Evolutionary conservation across 2,329 filamentous ascomycete species (phyloP), one percentile per base, ranked within the genome.

Genomic region (Aspergillus fijiensis): DNA sequence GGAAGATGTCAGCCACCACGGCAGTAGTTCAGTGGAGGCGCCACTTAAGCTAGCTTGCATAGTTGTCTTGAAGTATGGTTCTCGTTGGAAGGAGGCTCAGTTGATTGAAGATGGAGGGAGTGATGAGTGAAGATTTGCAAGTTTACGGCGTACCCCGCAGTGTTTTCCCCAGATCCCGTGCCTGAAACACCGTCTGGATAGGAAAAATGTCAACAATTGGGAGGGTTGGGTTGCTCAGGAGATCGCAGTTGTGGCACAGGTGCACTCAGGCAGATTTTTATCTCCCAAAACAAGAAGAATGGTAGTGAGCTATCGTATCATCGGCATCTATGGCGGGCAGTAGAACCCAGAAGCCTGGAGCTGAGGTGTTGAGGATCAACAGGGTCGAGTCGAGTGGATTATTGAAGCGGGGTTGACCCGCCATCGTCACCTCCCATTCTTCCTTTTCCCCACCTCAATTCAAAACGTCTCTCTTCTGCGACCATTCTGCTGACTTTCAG

Each of bases 121-220:
- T 31, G 35, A 45, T 42, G 33, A 21, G 31, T 42, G 51, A 42
- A 9, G 51, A 10, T 10, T 39, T 25, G 21, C 27, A 11, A 47
- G 16, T 35, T 35, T 42, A 7, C 39, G 31, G 33, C 33, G 31
- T 45, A 42, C 51, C 51, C 51, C 51, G 51, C 51, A 53, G 49
- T 23, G 21, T 51, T 45, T 29, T 53, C 51, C 51, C 51, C 51
- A 39, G 33, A 53, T 53, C 51, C 51, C 51, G 51, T 53, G 51
- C 21, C 33, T 42, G 27, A 31, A 12, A n/a, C 51, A 14, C 12
- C 1, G 51, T 47, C 35, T 42, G 51, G 51, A 53, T 23, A 45
- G 23, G 42, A 25, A 45, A 45, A 45, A 45, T 45, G 39, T 45
- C 39, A 45, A 45, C 39, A 45, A 45, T 9, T 12, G n/a, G 2